Evolutionary conservation across 192 early-diverging fungal species (phyloP).

Genomic region (Linnemannia elongata): DNA sequence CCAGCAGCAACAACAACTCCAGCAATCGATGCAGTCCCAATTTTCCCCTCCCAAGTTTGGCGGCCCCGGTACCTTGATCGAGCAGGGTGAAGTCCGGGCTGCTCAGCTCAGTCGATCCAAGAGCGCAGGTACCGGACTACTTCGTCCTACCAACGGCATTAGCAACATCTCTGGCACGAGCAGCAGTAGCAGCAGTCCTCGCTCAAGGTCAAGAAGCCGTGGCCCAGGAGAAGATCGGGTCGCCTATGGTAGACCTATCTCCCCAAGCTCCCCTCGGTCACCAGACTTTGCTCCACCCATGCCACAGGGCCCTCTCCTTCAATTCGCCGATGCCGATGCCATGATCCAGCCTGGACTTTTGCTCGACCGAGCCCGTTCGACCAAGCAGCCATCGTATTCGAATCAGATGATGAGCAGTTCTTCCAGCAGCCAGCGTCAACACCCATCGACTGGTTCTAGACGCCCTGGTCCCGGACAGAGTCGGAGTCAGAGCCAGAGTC

Average conservation of each 20-base stretch:
- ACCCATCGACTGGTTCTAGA: not conserved
- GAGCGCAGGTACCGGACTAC: constrained; percentile 42
- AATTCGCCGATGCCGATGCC: constrained; percentile 41
- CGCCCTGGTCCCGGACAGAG: not conserved
- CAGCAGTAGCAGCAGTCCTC: not conserved
- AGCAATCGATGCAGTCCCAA: constrained; percentile 1
- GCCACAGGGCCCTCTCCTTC: constrained; percentile 40
- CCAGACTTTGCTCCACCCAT: not conserved
- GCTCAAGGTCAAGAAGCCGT: constrained; percentile 39
- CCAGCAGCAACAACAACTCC: constrained; percentile 14
- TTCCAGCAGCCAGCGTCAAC: not conserved
- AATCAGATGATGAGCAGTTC: not conserved
- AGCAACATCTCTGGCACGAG: not conserved
- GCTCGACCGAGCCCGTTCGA: constrained; percentile 32
- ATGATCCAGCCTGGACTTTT: constrained; percentile 51
- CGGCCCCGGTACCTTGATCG: constrained; percentile 45
- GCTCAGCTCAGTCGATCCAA: constrained; percentile 32
- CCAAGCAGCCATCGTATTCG: constrained; percentile 22
- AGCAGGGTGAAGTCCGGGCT: constrained; percentile 35
- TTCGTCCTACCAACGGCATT: constrained; percentile 19
- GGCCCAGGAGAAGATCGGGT: constrained; percentile 35
- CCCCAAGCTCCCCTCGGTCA: constrained; percentile 20
- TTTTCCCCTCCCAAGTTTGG: constrained; percentile 35
- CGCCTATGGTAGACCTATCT: not conserved
- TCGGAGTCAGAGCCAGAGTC: not conserved